These are phyloP conservation scores for Hamamelis virginiana DNA, from an alignment of 164 flowering plant genomes.

Conservation along the genomic window DNA sequence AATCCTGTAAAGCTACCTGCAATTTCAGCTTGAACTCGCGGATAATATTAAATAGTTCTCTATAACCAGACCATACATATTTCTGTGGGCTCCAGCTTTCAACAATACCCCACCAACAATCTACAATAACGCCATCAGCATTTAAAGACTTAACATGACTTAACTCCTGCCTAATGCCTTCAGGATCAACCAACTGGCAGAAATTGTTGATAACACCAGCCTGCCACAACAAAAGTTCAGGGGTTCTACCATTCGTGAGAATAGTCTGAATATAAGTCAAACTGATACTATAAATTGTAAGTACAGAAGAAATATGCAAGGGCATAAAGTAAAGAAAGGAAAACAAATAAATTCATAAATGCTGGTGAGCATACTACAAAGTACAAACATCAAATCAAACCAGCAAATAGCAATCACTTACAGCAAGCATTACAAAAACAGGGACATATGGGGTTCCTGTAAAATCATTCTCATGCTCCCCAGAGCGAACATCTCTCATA, in stretches of 20 bases:
- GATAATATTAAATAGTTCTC: conserved; percentile 63
- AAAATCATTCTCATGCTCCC: conserved; percentile 42
- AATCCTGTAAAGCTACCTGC: conserved; percentile 40
- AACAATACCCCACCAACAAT: conserved; percentile 94
- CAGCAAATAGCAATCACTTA: conserved; percentile 38
- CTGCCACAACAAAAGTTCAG: conserved; percentile 38
- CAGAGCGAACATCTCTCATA: conserved; percentile 45
- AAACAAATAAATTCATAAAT: neutral
- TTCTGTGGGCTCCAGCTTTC: conserved; percentile 83
- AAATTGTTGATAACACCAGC: conserved; percentile 58
- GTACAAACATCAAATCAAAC: neutral
- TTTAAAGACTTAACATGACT: conserved; percentile 63
- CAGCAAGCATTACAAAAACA: conserved; percentile 73
- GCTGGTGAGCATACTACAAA: neutral
- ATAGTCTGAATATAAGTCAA: conserved; percentile 1
- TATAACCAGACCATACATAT: conserved; percentile 82
- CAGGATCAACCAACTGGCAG: conserved; percentile 77
- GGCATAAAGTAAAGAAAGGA: neutral
- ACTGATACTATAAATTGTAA: neutral
- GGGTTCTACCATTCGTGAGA: conserved; percentile 1
- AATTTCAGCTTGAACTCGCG: conserved; percentile 64
- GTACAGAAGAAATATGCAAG: neutral
- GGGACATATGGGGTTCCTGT: conserved; percentile 64
- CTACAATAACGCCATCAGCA: conserved; percentile 78
- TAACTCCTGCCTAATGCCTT: conserved; percentile 58